Evolutionary conservation across 768 basidiomycete genomes (phyloP).

Genomic region (Mycena venus): DNA sequence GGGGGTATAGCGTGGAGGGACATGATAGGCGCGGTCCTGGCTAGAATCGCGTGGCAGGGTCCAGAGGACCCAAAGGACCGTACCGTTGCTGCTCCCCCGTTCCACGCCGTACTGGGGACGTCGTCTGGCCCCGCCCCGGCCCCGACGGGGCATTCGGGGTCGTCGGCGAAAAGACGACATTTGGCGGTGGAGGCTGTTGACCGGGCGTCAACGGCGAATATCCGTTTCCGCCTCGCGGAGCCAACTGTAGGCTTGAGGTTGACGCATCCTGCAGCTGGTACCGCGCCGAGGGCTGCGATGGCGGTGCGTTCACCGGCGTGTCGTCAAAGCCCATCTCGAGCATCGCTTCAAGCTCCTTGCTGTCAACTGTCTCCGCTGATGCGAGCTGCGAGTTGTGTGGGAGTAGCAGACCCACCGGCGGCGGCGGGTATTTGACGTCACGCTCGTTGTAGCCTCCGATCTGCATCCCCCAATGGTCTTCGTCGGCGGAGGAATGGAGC

Average conservation of each 20-base stretch:
- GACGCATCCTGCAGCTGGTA: constrained; percentile 76
- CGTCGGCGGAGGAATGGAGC: constrained; percentile 89
- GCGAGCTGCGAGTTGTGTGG: constrained; percentile 54
- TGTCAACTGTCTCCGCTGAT: constrained; percentile 66
- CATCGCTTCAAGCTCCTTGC: constrained; percentile 91
- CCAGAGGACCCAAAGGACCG: constrained; percentile 72
- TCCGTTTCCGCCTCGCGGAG: constrained; percentile 59
- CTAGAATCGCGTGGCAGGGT: constrained; percentile 69
- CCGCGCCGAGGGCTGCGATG: constrained; percentile 60
- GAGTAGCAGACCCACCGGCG: constrained; percentile 78
- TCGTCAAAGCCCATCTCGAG: constrained; percentile 93
- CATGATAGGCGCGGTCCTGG: constrained; percentile 40
- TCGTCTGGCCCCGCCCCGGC: constrained; percentile 30
- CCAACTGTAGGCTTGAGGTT: constrained; percentile 51
- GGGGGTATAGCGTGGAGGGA: constrained; percentile 36
- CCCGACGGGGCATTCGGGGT: constrained; percentile 50
- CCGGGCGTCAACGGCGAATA: constrained; percentile 68
- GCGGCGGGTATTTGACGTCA: constrained; percentile 82
- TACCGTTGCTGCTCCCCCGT: constrained; percentile 53
- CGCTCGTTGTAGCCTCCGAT: constrained; percentile 97
- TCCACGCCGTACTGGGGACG: constrained; percentile 37
- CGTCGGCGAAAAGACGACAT: constrained; percentile 35
- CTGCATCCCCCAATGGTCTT: constrained; percentile 96
- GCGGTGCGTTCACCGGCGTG: constrained; percentile 62
- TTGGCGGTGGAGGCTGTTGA: constrained; percentile 41